Base-by-base conservation (phyloP, 148 eudicot species). In the Diospyros lotus region DNA sequence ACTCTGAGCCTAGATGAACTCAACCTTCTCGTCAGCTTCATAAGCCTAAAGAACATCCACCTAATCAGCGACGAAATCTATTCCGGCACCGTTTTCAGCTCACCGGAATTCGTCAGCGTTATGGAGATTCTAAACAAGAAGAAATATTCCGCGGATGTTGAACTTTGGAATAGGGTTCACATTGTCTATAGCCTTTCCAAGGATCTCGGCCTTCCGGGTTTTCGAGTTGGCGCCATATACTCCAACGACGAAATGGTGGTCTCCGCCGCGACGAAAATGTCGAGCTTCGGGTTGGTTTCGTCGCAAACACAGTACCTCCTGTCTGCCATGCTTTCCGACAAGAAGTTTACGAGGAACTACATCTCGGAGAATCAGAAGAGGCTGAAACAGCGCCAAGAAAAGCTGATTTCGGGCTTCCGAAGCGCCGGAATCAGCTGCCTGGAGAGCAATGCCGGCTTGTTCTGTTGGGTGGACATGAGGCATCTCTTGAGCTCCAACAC, bases 291-390 rank as follows among this genome's bases (percentile, higher is more conserved):
- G 17, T 81, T 89, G 1, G 48, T 91, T 56, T 91, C 96, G 42
- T 86, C 96, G 52, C 93, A 87, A 71, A 91, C 96, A 14, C 96
- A 91, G 46, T 78, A 87, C 76, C 89, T 91, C 12, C 82, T 91
- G 2, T 79, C 89, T 1, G 79, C 74, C 12, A 83, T 91, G 42
- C 80, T 91, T 6, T 87, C 93, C 4, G 91, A 91, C 51, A 72
- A 77, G 9, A 83, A 76, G 44, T 91, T 91, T 77, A 83, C 87
- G 41, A 45, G 65, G 2, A 41, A 43, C 3, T 91, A 89, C 78
- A 74, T 87, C 5, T 15, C 38, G 0, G 82, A 84, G 46, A 91
- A 91, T 64, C 78, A 81, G 61, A 73, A 14, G 3, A 65, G 96
- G 42, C 86, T 91, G 41, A 78, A 79, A 38, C 14, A 69, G 5